Evolutionary conservation across 2,329 filamentous ascomycete species (phyloP), one percentile per base, ranked within the genome.

Genomic region (Aspergillus puulaauensis): DNA sequence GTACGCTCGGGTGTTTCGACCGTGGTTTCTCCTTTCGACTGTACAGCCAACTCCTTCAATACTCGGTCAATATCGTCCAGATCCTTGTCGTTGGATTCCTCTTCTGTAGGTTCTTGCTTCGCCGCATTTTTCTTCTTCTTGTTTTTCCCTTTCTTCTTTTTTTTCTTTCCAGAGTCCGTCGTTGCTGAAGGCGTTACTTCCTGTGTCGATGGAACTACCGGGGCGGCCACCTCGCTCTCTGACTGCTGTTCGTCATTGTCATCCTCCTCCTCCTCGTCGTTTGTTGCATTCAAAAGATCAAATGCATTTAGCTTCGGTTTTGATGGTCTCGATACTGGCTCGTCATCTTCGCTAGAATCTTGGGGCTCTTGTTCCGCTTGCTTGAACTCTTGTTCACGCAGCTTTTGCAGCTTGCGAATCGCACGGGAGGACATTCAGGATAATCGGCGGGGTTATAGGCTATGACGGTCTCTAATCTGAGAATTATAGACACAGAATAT

Each of bases 21-120:
- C 43, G 59, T 57, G 51, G 35, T 56, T 19, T 60, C 56, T 58
- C 65, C 45, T 61, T 66, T 57, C 21, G 56, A 59, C 44, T 78
- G 72, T n/a, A 82, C 74, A 33, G 81, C 81, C 40, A 90, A 73
- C 40, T 85, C 81, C 63, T 82, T 81, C 27, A 90, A 72, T 2
- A 86, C 87, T 54, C 77, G 77, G 68, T 90, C 87, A 51, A 90
- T 89, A 62, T 90, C 87, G 64, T 90, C 86, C 24, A 85, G 69
- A 4, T 75, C 72, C 11, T 63, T 60, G 24, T 70, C 64, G 2
- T 71, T 64, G 2, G 70, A 61, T 44, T 65, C 61, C 2, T 55
- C 56, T 3, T 67, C 67, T n/a, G 65, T 60, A 11, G 66, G 40
- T 55, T 71, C 71, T 44, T 77, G 73, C 14, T 54, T 56, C 15